A percentile compares a stretch with the other conserved stretches of the same genome.
Conservation (phyloP, 31 red algal genomes). For the Odonthalia washingtoniensis region DNA sequence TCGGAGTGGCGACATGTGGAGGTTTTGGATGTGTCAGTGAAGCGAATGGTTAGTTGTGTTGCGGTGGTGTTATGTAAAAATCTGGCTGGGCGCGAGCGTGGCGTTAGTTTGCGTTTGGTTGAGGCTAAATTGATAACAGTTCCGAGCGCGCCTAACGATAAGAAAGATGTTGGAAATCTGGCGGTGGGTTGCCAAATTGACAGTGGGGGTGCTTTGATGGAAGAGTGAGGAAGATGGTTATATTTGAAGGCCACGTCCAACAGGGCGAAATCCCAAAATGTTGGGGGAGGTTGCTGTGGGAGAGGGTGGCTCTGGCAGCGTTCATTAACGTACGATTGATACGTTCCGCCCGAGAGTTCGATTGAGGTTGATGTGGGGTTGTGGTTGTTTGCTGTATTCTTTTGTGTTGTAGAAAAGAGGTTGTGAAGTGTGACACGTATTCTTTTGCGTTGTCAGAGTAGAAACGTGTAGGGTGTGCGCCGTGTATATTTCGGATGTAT, state of each 20-base stretch:
- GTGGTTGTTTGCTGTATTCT: not conserved
- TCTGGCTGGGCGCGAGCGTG: too few species aligned
- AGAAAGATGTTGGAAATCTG: not conserved
- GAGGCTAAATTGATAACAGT: not conserved
- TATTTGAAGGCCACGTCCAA: not conserved
- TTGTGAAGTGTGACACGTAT: not conserved
- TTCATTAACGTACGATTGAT: too few species aligned
- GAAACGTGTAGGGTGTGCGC: not conserved
- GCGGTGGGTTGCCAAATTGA: not conserved
- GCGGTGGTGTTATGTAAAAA: not conserved
- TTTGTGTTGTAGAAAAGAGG: not conserved
- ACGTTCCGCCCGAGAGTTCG: not conserved
- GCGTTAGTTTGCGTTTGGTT: not conserved
- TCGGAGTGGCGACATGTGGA: not conserved
- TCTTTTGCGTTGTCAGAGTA: slow-evolving; percentile 2
- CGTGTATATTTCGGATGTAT: not conserved
- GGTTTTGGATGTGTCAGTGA: not conserved
- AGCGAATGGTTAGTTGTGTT: not conserved
- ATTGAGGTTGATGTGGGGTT: not conserved
- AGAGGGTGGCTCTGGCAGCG: not conserved
- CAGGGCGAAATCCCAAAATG: not conserved
- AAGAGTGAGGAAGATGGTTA: not conserved
- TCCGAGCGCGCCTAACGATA: too few species aligned
- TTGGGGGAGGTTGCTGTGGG: not conserved
- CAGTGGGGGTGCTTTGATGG: not conserved